Evolutionary conservation across 169 alveolate species (phyloP).

Genomic region (Besnoitia besnoiti): DNA sequence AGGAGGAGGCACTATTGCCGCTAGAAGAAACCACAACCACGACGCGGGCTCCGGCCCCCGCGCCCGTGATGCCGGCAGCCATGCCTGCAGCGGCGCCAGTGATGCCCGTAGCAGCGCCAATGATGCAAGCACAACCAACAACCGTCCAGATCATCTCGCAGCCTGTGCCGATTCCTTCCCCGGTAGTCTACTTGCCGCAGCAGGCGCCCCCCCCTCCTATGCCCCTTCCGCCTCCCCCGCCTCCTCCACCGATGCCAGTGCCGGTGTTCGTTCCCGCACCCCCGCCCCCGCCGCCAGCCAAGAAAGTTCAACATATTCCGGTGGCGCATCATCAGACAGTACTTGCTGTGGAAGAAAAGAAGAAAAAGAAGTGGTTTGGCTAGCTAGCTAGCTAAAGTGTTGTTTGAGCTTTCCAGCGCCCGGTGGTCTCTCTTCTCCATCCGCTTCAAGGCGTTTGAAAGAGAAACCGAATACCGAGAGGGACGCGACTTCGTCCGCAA

Average conservation of each 20-base stretch:
- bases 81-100: conserved; percentile 31
- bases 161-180: conserved; percentile 58
- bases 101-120: neutral
- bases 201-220: conserved; percentile 50
- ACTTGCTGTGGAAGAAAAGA: conserved; percentile 4
- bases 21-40: conserved; percentile 61
- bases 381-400: no score
- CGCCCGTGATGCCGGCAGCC: conserved; percentile 38
- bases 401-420: no score
- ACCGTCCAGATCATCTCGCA: conserved; percentile 51
- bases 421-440: no score
- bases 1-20: conserved; percentile 42
- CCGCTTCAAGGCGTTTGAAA: no score
- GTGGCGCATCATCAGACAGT: conserved; percentile 41
- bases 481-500: neutral
- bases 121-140: conserved; percentile 36
- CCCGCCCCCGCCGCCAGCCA: conserved; percentile 24
- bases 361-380: neutral
- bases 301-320: conserved; percentile 13
- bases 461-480: no score
- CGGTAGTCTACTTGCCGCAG: conserved; percentile 54
- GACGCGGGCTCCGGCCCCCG: conserved; percentile 47
- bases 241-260: conserved; percentile 59
- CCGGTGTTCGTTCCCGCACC: conserved; percentile 39
- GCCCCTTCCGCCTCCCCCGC: conserved; percentile 52